phyloP scores from a whole-genome alignment of 306 rosid genomes.

The Castanopsis chinensis region DNA sequence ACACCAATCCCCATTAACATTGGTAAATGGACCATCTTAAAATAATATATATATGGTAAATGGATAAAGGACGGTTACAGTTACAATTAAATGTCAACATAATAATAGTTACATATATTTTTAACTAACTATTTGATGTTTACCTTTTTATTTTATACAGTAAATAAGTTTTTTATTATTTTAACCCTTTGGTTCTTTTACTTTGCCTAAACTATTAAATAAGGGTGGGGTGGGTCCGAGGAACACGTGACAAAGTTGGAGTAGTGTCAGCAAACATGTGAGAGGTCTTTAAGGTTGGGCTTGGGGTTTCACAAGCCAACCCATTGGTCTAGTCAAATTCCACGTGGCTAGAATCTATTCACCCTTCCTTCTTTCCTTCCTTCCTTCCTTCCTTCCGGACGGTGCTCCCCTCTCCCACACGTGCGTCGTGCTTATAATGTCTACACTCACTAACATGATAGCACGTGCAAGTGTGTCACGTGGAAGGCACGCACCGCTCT shows the following conservation, averaged over 20 bases:
- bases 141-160: not conserved
- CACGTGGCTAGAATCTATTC: conserved; percentile 39
- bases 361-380: not conserved
- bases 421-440: conserved; percentile 50
- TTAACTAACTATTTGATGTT: not conserved
- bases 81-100: conserved; percentile 29
- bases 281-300: conserved; percentile 39
- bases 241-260: conserved; percentile 75
- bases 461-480: conserved; percentile 48
- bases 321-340: conserved; percentile 38
- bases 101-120: not conserved
- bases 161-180: not conserved
- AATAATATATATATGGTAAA: not conserved
- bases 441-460: conserved; percentile 36
- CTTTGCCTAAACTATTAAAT: not conserved
- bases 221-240: conserved; percentile 37
- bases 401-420: conserved; percentile 49
- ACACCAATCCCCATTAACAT: conserved; percentile 57
- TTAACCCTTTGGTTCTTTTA: not conserved
- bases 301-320: conserved; percentile 25
- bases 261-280: conserved; percentile 89
- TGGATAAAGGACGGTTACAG: conserved; percentile 42
- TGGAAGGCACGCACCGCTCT: conserved; percentile 25
- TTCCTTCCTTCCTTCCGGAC: conserved; percentile 35
- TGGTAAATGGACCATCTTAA: conserved; percentile 24